Conservation (phyloP, 78 protist genomes). For the Paulinella micropora region DNA sequence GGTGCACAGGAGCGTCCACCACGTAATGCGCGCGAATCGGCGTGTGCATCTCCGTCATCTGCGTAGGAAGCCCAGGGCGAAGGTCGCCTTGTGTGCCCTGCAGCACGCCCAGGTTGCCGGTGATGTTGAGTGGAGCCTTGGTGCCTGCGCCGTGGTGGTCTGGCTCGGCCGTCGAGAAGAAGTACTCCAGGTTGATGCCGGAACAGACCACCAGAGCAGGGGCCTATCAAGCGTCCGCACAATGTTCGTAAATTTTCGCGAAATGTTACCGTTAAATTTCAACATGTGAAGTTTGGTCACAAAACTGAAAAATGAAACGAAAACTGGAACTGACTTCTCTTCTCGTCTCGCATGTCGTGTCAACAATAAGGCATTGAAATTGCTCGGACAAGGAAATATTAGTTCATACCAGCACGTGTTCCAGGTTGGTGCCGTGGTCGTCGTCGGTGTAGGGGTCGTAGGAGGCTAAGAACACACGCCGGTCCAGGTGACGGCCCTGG, state of each 20-base stretch:
- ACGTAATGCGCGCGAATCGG: constrained; percentile 1
- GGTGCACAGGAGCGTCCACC: background rate
- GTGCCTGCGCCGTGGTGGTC: constrained; percentile 8
- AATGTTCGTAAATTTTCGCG: background rate
- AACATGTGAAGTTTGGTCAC: background rate
- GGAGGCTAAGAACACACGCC: background rate
- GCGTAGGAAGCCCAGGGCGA: constrained; percentile 11
- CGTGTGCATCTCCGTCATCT: constrained; percentile 17
- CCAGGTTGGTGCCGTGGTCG: background rate
- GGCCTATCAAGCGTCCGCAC: background rate
- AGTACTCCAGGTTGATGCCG: constrained; percentile 13
- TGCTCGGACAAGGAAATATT: no score
- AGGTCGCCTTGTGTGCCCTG: background rate
- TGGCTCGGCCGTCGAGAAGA: background rate
- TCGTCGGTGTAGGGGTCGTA: background rate
- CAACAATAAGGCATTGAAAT: no score
- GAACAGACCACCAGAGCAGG: background rate
- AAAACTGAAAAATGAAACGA: background rate
- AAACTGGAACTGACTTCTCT: background rate
- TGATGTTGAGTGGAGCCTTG: constrained; percentile 1
- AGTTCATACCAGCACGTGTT: background rate
- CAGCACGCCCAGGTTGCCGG: background rate
- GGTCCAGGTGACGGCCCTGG: background rate
- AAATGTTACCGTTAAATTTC: no score
- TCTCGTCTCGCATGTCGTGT: background rate